phyloP scores from a whole-genome alignment of 148 eudicot species.

The Silene uniflora region DNA sequence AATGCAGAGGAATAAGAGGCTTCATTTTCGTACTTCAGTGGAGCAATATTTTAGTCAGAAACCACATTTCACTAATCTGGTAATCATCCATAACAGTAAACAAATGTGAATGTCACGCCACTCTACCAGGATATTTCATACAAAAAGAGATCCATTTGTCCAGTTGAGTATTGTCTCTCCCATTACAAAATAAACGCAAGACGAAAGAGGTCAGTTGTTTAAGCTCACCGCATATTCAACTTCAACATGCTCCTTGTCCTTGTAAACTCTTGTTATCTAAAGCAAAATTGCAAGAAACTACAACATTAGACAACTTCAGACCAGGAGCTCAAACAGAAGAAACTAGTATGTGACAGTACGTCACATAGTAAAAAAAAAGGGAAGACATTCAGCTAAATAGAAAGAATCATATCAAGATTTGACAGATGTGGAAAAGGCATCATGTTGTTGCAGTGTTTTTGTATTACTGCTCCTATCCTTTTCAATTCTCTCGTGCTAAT shows the following conservation, averaged over 20 bases:
- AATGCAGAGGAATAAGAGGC: too few relatives aligned
- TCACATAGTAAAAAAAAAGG: neutral
- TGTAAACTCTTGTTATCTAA: constrained; percentile 85
- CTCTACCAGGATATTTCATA: constrained; percentile 5
- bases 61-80: too few relatives aligned
- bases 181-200: neutral
- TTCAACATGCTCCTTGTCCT: constrained; percentile 84
- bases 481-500: too few relatives aligned
- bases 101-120: neutral
- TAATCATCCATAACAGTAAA: constrained; percentile 8
- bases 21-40: too few relatives aligned
- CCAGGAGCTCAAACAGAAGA: neutral
- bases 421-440: neutral
- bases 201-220: neutral
- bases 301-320: constrained; percentile 7
- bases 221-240: constrained; percentile 79
- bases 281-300: constrained; percentile 10
- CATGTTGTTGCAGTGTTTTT: too few relatives aligned
- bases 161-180: neutral
- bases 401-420: neutral
- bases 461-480: too few relatives aligned
- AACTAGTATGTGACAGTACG: neutral
- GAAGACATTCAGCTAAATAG: neutral
- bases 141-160: neutral
- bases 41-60: too few relatives aligned